These are phyloP conservation scores for Thraustochytrium sp. DNA, from an alignment of 352 stramenopile genomes.

Conservation along the genomic window DNA sequence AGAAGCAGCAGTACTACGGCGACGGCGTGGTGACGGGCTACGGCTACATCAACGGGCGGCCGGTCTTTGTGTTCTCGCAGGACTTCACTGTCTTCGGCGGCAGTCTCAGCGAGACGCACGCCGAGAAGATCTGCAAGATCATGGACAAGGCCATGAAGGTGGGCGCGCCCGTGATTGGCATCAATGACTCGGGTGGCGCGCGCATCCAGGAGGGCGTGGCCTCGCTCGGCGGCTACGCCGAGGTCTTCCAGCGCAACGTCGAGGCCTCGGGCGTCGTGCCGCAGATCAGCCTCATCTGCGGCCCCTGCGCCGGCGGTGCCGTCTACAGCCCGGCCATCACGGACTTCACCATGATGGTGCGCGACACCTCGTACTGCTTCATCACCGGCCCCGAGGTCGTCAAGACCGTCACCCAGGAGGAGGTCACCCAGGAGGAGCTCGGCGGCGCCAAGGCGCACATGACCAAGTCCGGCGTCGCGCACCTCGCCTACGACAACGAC, in stretches of 20 bases:
- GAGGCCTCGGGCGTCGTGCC: constrained; percentile 85
- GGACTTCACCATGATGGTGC: constrained; percentile 98
- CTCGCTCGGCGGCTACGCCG: constrained; percentile 91
- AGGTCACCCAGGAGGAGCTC: constrained; percentile 83
- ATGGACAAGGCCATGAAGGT: constrained; percentile 91
- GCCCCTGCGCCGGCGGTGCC: constrained; percentile 83
- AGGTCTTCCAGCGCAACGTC: constrained; percentile 98
- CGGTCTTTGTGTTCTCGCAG: constrained; percentile 91
- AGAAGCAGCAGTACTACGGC: constrained; percentile 71
- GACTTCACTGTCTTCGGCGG: constrained; percentile 98
- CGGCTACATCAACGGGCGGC: constrained; percentile 85
- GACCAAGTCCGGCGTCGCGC: constrained; percentile 86
- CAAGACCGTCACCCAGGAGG: constrained; percentile 95
- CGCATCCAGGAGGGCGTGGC: constrained; percentile 97
- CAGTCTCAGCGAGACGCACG: constrained; percentile 88
- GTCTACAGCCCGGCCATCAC: constrained; percentile 92
- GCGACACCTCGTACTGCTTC: constrained; percentile 97
- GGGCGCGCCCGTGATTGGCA: constrained; percentile 85
- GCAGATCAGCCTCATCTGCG: constrained; percentile 96
- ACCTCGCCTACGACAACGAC: constrained; percentile 93
- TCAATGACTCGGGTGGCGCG: constrained; percentile 95
- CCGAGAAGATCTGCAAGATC: constrained; percentile 97
- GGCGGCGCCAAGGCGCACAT: constrained; percentile 90
- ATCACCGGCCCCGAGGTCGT: constrained; percentile 96
- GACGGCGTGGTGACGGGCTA: constrained; percentile 92